Conservation (phyloP, 140 eudicot genomes). For the Ambrosia hybrid region DNA sequence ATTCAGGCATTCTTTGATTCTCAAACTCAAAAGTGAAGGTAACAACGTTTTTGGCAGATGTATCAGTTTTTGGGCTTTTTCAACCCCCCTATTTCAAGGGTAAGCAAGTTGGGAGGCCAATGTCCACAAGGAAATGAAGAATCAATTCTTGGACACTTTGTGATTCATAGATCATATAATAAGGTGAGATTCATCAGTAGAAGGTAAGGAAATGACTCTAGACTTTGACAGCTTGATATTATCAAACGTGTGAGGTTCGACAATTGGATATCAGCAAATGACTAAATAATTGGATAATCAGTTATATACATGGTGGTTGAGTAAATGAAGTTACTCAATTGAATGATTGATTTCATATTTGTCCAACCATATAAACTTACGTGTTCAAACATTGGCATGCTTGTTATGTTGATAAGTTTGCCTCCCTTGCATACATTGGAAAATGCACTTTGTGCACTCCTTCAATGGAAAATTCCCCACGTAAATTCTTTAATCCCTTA, state of each 20-base stretch:
- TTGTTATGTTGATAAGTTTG: not conserved
- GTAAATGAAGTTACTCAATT: not conserved
- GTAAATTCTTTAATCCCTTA: too few species aligned
- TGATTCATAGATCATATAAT: too few species aligned
- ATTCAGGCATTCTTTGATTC: not conserved
- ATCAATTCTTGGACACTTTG: not conserved
- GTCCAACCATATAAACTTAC: not conserved
- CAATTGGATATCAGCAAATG: not conserved
- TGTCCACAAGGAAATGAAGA: not conserved
- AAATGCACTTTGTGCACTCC: too few species aligned
- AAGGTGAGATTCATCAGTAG: not conserved
- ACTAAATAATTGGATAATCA: not conserved
- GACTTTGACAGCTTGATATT: not conserved
- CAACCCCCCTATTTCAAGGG: too few species aligned
- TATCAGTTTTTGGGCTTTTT: too few species aligned
- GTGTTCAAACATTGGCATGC: not conserved
- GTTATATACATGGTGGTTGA: too few species aligned
- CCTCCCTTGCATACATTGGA: too few species aligned
- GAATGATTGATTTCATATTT: not conserved
- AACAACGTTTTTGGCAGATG: too few species aligned
- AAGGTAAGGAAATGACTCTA: not conserved
- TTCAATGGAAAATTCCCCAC: too few species aligned
- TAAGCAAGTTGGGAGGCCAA: conserved; percentile 1
- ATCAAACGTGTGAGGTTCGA: too few species aligned
- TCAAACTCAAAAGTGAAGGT: not conserved